Base-by-base conservation (phyloP, 2,329 filamentous ascomycete species). In the Pezicula neosporulosa region DNA sequence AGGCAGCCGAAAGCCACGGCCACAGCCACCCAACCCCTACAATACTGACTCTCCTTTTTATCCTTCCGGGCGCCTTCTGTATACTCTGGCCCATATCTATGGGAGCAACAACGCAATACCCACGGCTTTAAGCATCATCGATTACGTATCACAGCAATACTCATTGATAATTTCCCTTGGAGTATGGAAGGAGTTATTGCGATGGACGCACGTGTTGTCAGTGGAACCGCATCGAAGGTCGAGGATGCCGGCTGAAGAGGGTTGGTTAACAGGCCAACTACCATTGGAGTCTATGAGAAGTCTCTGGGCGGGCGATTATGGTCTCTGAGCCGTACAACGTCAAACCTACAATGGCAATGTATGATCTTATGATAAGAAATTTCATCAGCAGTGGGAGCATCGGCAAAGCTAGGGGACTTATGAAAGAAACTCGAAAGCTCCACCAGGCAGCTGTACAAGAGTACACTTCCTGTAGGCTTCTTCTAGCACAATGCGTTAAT, bases 1-100 rank as follows among this genome's bases (percentile, higher is more conserved):
- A 12, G 13, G 46, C 3, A 56, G 63, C 0, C 52, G 9, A 16
- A 53, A 7, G 53, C 1, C 70, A 65, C 15, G 68, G 72, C n/a
- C 71, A 65, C 15, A 68, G 72, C n/a, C 71, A 63, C 28, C 60
- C 6, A 60, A 54, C 18, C 21, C 63, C 1, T 75, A 80, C 41
- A 63, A 71, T 1, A 60, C 58, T 1, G 71, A 74, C 27, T 85
- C 80, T 1, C 77, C 80, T 7, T 66, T 86, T 30, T 71, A 74
- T 47, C 89, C 89, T 2, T 82, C 79, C 0, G 56, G 66, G 7
- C 70, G 72, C 2, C 72, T 92, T 0, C 73, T 93, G 19, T 73
- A 80, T 49, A 78, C 85, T 8, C 70, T 92, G n/a, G 85, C 86
- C 6, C 83, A 90, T 62, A 73, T 76, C 1, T 88, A 86, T 56